A percentile compares a stretch with the other conserved stretches of the same genome.
phyloP scores from a whole-genome alignment of 2,329 filamentous ascomycete species.

The Clonostachys sp. region DNA sequence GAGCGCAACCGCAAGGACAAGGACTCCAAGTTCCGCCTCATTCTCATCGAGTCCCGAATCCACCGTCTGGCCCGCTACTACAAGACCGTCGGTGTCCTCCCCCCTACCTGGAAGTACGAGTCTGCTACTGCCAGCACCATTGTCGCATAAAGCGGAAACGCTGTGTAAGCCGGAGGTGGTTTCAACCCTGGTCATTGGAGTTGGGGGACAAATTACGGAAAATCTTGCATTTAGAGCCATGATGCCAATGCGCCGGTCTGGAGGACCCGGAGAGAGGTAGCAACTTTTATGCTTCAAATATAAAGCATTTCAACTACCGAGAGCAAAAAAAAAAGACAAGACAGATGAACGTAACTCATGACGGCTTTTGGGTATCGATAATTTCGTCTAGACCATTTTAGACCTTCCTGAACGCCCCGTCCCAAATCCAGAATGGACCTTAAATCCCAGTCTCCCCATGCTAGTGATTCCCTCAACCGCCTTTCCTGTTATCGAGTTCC shows the following conservation, averaged over 20 bases:
- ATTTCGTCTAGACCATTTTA: no score
- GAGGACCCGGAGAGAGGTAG: no score
- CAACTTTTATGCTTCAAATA: no score
- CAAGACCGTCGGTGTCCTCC: conserved; percentile 84
- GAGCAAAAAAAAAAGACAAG: no score
- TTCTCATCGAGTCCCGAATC: conserved; percentile 99
- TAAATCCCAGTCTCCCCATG: background rate
- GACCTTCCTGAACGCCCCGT: no score
- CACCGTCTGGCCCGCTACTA: conserved; percentile 99
- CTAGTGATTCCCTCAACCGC: background rate
- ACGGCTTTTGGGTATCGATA: no score
- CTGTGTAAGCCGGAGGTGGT: background rate
- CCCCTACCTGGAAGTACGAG: conserved; percentile 99
- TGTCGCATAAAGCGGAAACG: conserved; percentile 67
- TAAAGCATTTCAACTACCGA: no score
- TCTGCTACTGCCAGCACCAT: conserved; percentile 91
- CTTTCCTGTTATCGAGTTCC: conserved; percentile 11
- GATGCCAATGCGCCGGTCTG: conserved; percentile 29
- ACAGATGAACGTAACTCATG: no score
- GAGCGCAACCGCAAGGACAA: conserved; percentile 99
- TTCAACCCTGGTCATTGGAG: conserved; percentile 32
- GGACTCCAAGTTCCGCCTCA: conserved; percentile 99
- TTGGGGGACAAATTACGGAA: conserved; percentile 31
- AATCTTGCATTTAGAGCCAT: conserved; percentile 38
- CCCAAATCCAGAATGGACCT: no score